Conservation (phyloP, 768 basidiomycete genomes). For the Termitomyces bulborhizus region DNA sequence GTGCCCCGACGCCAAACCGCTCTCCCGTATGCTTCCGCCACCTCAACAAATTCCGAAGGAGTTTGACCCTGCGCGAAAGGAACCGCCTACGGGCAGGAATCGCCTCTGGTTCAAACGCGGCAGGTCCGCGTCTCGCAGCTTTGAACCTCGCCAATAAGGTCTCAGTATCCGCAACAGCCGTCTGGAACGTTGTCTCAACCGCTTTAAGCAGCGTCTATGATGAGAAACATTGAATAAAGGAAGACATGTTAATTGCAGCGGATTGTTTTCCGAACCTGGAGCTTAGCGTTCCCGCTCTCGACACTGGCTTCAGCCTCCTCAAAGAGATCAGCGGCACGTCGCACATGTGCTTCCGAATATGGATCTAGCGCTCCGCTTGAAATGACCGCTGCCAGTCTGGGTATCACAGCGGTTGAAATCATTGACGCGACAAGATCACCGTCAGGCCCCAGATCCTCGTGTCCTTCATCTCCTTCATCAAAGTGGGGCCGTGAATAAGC, state of each 20-base stretch:
- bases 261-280: constrained; percentile 41
- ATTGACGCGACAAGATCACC: constrained; percentile 86
- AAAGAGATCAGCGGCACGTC: constrained; percentile 61
- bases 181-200: constrained; percentile 44
- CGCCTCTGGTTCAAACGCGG: constrained; percentile 71
- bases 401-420: constrained; percentile 78
- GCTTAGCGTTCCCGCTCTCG: constrained; percentile 54
- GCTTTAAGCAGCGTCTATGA: constrained; percentile 53
- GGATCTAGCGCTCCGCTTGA: constrained; percentile 78
- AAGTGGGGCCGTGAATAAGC: constrained; percentile 57
- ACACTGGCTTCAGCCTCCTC: constrained; percentile 80
- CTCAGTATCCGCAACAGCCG: constrained; percentile 47
- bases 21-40: constrained; percentile 75
- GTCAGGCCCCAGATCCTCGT: constrained; percentile 66
- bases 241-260: no score
- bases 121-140: constrained; percentile 22
- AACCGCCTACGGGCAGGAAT: constrained; percentile 68
- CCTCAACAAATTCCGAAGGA: constrained; percentile 63
- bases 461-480: constrained; percentile 36
- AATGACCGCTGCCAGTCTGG: constrained; percentile 67
- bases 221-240: neutral
- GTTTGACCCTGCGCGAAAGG: constrained; percentile 60
- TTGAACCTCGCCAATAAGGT: constrained; percentile 44
- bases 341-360: constrained; percentile 61
- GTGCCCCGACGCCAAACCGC: constrained; percentile 44